These are phyloP conservation scores for Arachnopeziza araneosa DNA, from an alignment of 2,329 filamentous ascomycete genomes.

Conservation along the genomic window DNA sequence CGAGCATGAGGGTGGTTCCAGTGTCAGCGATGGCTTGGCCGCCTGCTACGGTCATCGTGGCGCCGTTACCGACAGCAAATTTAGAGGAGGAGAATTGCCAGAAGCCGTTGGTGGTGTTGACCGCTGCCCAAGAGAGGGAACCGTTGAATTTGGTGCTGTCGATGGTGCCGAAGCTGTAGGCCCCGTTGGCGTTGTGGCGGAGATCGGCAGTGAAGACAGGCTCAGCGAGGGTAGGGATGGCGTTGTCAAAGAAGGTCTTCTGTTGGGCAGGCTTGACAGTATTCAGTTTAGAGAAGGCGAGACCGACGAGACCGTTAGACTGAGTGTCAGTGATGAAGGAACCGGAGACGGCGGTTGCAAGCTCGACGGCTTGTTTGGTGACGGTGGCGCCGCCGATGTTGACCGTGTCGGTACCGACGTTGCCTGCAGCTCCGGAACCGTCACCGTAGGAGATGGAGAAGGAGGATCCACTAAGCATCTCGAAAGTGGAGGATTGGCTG, in stretches of 20 bases:
- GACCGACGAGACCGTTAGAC: constrained; percentile 57
- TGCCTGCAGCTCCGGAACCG: constrained; percentile 34
- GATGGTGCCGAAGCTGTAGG: constrained; percentile 53
- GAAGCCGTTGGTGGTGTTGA: constrained; percentile 46
- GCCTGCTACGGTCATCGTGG: constrained; percentile 57
- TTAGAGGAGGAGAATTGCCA: constrained; percentile 51
- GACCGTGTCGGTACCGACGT: constrained; percentile 33
- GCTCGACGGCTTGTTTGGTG: constrained; percentile 29
- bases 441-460: constrained; percentile 34
- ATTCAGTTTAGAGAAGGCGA: constrained; percentile 40
- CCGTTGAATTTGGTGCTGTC: constrained; percentile 49
- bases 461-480: constrained; percentile 25
- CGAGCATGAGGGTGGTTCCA: constrained; percentile 38
- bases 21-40: constrained; percentile 38
- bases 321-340: constrained; percentile 33
- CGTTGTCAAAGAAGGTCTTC: constrained; percentile 34
- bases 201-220: constrained; percentile 54
- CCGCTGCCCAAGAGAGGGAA: constrained; percentile 43
- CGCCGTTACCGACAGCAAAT: constrained; percentile 40
- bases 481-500: constrained; percentile 26
- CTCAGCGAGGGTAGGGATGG: constrained; percentile 35
- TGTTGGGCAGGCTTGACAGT: constrained; percentile 30
- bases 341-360: constrained; percentile 30
- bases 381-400: constrained; percentile 32
- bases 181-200: constrained; percentile 40